Evolutionary conservation across 176 grass and related monocot species (phyloP).

Genomic region (Musa itinerans): DNA sequence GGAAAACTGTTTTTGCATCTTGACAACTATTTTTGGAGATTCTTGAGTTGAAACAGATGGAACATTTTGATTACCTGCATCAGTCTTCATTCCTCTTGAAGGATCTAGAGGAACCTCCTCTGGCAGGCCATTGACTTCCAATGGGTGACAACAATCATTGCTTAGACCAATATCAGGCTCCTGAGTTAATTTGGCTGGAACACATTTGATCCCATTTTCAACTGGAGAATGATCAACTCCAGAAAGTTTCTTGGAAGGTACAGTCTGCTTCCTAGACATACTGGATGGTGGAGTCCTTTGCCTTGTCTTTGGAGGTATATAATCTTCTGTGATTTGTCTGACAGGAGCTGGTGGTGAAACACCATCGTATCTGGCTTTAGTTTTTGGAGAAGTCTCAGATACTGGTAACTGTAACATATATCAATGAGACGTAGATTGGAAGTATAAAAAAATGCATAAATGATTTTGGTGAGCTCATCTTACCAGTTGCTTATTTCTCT

Average conservation of each 20-base stretch:
- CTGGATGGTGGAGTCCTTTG: constrained; percentile 26
- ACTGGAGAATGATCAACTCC: constrained; percentile 32
- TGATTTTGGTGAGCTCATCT: constrained; percentile 5
- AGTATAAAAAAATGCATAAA: neutral
- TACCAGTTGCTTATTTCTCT: constrained; percentile 61
- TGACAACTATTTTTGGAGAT: constrained; percentile 16
- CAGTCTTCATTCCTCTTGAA: constrained; percentile 24
- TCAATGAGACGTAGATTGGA: constrained; percentile 4
- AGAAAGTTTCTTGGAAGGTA: constrained; percentile 28
- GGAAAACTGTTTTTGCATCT: constrained; percentile 12
- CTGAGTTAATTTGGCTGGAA: constrained; percentile 25
- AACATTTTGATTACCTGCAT: constrained; percentile 18
- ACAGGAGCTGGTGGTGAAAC: constrained; percentile 26
- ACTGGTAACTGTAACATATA: constrained; percentile 55
- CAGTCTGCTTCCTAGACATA: constrained; percentile 33
- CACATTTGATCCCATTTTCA: constrained; percentile 38
- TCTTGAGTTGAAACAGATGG: constrained; percentile 26
- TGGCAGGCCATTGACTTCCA: constrained; percentile 15
- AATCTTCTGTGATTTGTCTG: constrained; percentile 37
- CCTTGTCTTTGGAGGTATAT: constrained; percentile 32
- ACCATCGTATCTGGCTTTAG: constrained; percentile 34
- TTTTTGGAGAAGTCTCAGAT: constrained; percentile 50
- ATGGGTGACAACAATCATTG: constrained; percentile 24
- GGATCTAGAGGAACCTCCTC: constrained; percentile 30
- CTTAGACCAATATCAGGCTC: constrained; percentile 45